phyloP scores from a whole-genome alignment of 805 yeast genomes.

The Kuraishia borneana region DNA sequence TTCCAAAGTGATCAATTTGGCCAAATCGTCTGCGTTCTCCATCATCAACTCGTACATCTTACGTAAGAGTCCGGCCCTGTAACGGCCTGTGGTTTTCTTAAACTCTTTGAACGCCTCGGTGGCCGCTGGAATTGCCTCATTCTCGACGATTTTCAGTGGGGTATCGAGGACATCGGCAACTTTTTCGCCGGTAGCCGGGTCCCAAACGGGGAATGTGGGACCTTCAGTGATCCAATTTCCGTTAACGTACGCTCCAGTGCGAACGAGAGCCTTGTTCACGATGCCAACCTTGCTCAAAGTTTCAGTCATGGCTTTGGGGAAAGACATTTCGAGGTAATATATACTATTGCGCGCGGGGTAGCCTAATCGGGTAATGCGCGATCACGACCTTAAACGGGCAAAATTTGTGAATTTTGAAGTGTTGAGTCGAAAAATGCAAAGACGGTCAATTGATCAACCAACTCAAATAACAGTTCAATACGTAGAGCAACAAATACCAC shows the following conservation, averaged over 20 bases:
- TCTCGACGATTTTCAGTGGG: constrained; percentile 30
- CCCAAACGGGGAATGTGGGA: constrained; percentile 48
- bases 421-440: too few relatives aligned
- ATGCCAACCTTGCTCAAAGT: constrained; percentile 22
- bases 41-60: constrained; percentile 41
- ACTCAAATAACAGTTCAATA: too few relatives aligned
- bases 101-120: constrained; percentile 38
- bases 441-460: too few relatives aligned
- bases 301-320: too few relatives aligned
- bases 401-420: too few relatives aligned
- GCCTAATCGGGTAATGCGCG: too few relatives aligned
- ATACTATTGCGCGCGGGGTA: too few relatives aligned
- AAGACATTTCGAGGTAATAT: too few relatives aligned
- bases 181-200: constrained; percentile 59
- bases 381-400: too few relatives aligned
- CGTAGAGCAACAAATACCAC: too few relatives aligned
- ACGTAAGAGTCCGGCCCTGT: constrained; percentile 40
- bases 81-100: constrained; percentile 42
- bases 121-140: constrained; percentile 45
- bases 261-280: constrained; percentile 38
- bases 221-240: constrained; percentile 55
- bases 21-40: constrained; percentile 55
- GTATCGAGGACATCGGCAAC: constrained; percentile 47
- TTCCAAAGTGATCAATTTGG: constrained; percentile 51
- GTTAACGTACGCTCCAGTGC: constrained; percentile 53